Evolutionary conservation across 805 yeast species (phyloP), one percentile per base, ranked within the genome.

Genomic region (Starmerella stigmatis): DNA sequence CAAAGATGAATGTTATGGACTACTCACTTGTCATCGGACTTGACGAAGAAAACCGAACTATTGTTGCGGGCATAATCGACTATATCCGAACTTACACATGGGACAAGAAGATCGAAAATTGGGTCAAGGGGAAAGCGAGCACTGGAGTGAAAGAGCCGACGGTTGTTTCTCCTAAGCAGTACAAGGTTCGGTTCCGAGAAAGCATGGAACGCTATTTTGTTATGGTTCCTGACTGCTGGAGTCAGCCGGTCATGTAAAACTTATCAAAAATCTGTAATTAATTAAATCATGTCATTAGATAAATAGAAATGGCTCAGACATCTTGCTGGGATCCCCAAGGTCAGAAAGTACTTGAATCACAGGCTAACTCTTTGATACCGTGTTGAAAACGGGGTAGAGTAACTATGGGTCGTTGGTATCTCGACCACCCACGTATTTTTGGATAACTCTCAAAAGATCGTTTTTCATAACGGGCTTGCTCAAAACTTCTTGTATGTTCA

Each of bases 1-100:
- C 94, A 3, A 92, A 94, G 57, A 85, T 92, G 94, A 94, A 92
- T 59, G 97, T 92, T 5, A 92, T 92, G 99, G 99, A 92, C 62
- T 92, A 92, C 59, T 89, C 97, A 0, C 68, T 92, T 52, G 95
- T 92, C 9, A 80, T 92, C 48, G 99, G 97, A 0, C 84, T 92
- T 32, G 94, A 92, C 59, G 67, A 71, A 10, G 66, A 63, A 13
- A 71, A 68, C 37, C 60, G 67, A 11, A 79, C 79, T 44, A 68
- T 92, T 29, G 86, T 86, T 16, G 95, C 88, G 12, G 99, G 99
- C 3, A 88, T 92, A 32, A 88, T 92, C 49, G 82, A 92, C 62
- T 92, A 94, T 69, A 78, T 92, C 35, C 66, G 99, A 48, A 86
- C 98, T 0, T 92, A 89, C 57, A 92, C 99, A 0, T 92, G 99